Evolutionary conservation across 371 early-diverging fungal species (phyloP), one percentile per base, ranked within the genome.

Genomic region (Batrachochytrium dendrobatidis): DNA sequence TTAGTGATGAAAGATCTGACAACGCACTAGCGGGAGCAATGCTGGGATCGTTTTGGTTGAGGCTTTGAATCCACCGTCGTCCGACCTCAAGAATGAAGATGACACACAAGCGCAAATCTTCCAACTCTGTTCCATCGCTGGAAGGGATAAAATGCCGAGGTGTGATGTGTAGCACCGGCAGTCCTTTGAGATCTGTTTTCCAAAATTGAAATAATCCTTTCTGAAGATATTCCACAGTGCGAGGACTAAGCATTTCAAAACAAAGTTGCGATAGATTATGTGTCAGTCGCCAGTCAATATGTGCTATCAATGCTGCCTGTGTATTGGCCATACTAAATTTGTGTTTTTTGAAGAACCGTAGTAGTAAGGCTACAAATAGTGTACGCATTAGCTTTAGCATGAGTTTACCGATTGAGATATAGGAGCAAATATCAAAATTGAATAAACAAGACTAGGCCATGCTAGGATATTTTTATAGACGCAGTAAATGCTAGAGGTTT

Each of bases 261-360:
- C 48, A 57, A 20, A 56, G 34, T 29, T 56, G 48, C 22, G 60
- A 45, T 2, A 70, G 53, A 34, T 55, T 51, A 34, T 66, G 54
- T 26, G 66, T 56, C 34, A 70, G 55, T 24, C 70, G 63, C 70
- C 70, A 70, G 49, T 66, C 66, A 33, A 70, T 60, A 55, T 70
- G 70, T 8, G 35, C 46, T 3, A 61, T 31, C 24, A 70, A 24
- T 7, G 60, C 56, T 22, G 43, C 39, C 26, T 53, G 24, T 7
- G 63, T 55, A 29, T 25, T 35, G 8, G 15, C 20, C 28, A 53
- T 31, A 44, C 59, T 20, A 55, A 46, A 62, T 39, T 62, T 58
- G 55, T 64, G 55, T 58, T 70, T 70, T 49, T 62, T 69, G 54
- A 49, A 34, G 48, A 69, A 69, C 15, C 69, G 45, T 22, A 52